Evolutionary conservation across 2,329 filamentous ascomycete species (phyloP), one percentile per base, ranked within the genome.

Genomic region (Epichloe coenophiala): DNA sequence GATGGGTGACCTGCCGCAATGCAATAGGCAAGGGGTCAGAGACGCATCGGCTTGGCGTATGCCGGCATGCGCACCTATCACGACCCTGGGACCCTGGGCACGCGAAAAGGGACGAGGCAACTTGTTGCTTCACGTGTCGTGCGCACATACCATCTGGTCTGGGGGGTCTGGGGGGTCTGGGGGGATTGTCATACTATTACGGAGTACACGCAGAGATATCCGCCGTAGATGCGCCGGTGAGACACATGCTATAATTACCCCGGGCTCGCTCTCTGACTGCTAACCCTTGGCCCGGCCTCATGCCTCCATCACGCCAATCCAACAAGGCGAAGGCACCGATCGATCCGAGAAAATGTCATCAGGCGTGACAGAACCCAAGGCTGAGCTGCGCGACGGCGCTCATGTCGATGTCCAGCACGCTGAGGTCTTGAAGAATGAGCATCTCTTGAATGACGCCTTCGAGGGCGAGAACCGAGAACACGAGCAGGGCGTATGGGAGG

Each of bases 401-500:
- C 56, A 57, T n/a, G 52, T 56, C 19, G 61, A 66, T 48, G 52
- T 62, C n/a, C 55, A 60, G 15, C 58, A 68, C 27, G 54, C 59
- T 23, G 67, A 71, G 51, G 57, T 66, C 42, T 46, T 71, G 38
- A 59, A 51, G 44, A 64, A 70, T 51, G 23, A 58, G 17, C 63
- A 68, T 44, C 57, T 70, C 42, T 62, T 72, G 64, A 63, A 62
- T 46, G 66, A 70, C 56, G 68, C 67, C 50, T 63, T 68, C 23
- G 62, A 67, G 50, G 68, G 51, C 51, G 71, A 74, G 64, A 70
- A 70, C 51, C 56, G 56, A 31, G 71, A 74, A 60, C 66, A 70
- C 50, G 56, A 67, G 36, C 65, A 69, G 65, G 62, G 64, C 2
- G 59, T 69, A 12, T 65, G 68, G 60, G 56, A 63, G 43, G 67